Evolutionary conservation across 768 basidiomycete genomes (phyloP).

Genomic region (Flagelloscypha sp.): DNA sequence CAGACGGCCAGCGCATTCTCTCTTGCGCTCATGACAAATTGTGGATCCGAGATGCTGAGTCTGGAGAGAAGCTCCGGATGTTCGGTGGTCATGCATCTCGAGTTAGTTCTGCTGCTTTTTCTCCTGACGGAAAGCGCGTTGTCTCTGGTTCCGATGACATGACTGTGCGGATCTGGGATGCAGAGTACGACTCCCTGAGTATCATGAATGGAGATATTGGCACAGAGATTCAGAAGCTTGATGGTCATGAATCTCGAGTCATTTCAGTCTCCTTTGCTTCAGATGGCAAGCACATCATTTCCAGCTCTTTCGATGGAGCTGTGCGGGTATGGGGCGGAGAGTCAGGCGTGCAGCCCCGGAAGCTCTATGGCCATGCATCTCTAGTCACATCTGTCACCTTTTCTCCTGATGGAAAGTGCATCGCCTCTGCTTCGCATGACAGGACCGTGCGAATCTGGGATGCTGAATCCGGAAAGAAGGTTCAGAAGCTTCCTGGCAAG

Average conservation of each 20-base stretch:
- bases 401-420: constrained; percentile 8
- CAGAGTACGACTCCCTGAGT: too few species aligned
- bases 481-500: constrained; percentile 3
- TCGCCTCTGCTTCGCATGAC: constrained; percentile 10
- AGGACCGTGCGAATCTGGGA: constrained; percentile 9
- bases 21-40: constrained; percentile 8
- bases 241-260: constrained; percentile 1
- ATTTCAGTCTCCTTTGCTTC: constrained; percentile 5
- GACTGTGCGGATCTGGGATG: constrained; percentile 9
- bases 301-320: constrained; percentile 5
- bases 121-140: constrained; percentile 7
- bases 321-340: constrained; percentile 8
- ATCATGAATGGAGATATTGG: not conserved
- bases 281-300: constrained; percentile 8
- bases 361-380: not conserved
- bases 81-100: not conserved
- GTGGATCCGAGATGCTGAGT: constrained; percentile 6
- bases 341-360: constrained; percentile 2
- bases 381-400: constrained; percentile 5
- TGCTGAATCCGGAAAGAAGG: constrained; percentile 4
- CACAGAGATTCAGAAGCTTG: constrained; percentile 10
- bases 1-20: constrained; percentile 7
- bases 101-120: constrained; percentile 8
- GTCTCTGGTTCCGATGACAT: constrained; percentile 8
- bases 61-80: not conserved